A percentile compares a stretch with the other conserved stretches of the same genome.
Conservation (phyloP, 345 rosid genomes). For the Heritiera littoralis region DNA sequence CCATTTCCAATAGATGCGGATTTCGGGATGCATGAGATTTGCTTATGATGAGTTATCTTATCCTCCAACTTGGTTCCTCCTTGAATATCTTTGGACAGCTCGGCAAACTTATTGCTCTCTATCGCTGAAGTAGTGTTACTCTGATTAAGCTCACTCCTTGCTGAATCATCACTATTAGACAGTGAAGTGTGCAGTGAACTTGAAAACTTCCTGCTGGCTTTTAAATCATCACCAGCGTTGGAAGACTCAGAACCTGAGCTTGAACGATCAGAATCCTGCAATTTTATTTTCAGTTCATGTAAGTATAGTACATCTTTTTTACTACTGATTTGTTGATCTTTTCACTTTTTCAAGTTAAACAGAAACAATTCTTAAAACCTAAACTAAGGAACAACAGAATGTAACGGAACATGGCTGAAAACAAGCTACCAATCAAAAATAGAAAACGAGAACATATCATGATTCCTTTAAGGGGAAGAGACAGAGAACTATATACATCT, state of each 20-base stretch:
- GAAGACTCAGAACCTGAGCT: conserved; percentile 43
- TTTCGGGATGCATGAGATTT: conserved; percentile 37
- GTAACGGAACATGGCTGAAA: not conserved
- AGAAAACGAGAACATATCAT: not conserved
- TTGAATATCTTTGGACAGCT: conserved; percentile 27
- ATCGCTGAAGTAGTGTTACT: conserved; percentile 23
- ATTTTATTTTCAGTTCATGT: conserved; percentile 8
- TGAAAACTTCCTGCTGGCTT: conserved; percentile 38
- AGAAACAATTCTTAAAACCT: not conserved
- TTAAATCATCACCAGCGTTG: conserved; percentile 31
- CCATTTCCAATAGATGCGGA: conserved; percentile 42
- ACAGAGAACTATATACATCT: not conserved
- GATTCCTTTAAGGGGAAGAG: not conserved
- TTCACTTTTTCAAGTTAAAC: conserved; percentile 2
- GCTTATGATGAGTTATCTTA: conserved; percentile 29
- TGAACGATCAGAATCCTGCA: conserved; percentile 50
- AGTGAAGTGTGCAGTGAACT: conserved; percentile 35
- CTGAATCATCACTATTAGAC: conserved; percentile 30
- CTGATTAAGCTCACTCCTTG: conserved; percentile 34
- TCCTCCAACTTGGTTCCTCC: conserved; percentile 35
- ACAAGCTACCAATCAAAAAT: conserved; percentile 4
- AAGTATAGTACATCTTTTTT: not conserved
- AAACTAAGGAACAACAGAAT: not conserved
- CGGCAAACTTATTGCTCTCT: conserved; percentile 33
- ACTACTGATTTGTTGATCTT: not conserved